Evolutionary conservation across 768 basidiomycete species (phyloP).

Genomic region (Xerocomellus chrysenteron): DNA sequence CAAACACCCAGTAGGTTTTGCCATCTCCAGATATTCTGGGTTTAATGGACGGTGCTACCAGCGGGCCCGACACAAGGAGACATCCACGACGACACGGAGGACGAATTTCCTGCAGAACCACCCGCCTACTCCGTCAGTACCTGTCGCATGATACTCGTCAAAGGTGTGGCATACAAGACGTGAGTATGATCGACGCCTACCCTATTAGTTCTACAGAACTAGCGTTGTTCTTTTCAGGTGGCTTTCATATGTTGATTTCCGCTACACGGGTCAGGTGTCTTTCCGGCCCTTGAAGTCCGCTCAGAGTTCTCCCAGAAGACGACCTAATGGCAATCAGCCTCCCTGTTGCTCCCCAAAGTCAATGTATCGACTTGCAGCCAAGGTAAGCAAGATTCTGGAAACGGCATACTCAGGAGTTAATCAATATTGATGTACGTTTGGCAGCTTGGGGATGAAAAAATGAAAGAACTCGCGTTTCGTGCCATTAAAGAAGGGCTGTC

Average conservation of each 20-base stretch:
- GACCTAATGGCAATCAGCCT: neutral
- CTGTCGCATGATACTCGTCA: constrained; percentile 29
- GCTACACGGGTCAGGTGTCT: constrained; percentile 30
- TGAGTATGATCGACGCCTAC: constrained; percentile 10
- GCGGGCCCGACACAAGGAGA: neutral
- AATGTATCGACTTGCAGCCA: constrained; percentile 36
- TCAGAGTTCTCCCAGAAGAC: neutral
- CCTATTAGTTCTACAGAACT: neutral
- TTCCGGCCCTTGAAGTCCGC: constrained; percentile 28
- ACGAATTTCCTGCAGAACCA: neutral
- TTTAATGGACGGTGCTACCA: neutral
- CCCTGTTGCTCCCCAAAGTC: constrained; percentile 37
- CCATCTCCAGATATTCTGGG: neutral
- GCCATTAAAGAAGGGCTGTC: constrained; percentile 25
- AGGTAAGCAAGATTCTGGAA: constrained; percentile 26
- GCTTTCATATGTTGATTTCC: constrained; percentile 29
- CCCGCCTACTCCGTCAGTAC: constrained; percentile 23
- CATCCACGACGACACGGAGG: neutral
- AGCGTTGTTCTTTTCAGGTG: constrained; percentile 18
- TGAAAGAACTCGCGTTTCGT: constrained; percentile 26
- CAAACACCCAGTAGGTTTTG: constrained; percentile 5
- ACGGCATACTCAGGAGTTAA: neutral
- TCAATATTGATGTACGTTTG: neutral
- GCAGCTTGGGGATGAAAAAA: constrained; percentile 26
- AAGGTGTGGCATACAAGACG: constrained; percentile 29